Percentiles rank a stretch among this genome's conserved stretches.
phyloP scores from a whole-genome alignment of 2,329 filamentous ascomycete species.

The Pseudocercospora macadamiae region DNA sequence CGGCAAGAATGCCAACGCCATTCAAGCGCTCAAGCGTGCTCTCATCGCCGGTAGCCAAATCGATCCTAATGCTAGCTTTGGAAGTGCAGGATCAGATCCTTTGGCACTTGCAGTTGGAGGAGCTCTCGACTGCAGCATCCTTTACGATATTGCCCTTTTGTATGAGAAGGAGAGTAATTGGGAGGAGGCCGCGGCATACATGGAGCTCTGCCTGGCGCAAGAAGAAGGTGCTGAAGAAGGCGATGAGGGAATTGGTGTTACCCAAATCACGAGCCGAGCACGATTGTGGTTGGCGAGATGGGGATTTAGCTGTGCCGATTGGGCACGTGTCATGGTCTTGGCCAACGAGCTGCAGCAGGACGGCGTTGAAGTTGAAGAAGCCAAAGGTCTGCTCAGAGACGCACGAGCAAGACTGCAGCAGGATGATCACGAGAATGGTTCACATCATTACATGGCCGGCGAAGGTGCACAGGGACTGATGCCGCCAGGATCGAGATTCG shows the following conservation, averaged over 20 bases:
- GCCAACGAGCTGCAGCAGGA: constrained; percentile 93
- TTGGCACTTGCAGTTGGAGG: constrained; percentile 52
- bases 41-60: constrained; percentile 86
- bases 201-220: constrained; percentile 93
- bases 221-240: constrained; percentile 69
- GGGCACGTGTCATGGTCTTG: constrained; percentile 73
- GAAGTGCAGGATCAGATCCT: constrained; percentile 45
- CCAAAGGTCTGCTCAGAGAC: constrained; percentile 88
- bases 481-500: too few relatives aligned
- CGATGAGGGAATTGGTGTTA: constrained; percentile 73
- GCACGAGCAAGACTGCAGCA: constrained; percentile 71
- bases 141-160: constrained; percentile 86
- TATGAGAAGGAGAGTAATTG: constrained; percentile 80
- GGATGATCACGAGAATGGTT: constrained; percentile 18
- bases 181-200: constrained; percentile 84
- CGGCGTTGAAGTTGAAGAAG: constrained; percentile 94
- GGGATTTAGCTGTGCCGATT: constrained; percentile 76
- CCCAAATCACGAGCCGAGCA: constrained; percentile 86
- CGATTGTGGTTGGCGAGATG: constrained; percentile 89
- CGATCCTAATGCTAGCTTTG: constrained; percentile 59
- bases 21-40: constrained; percentile 92
- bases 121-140: constrained; percentile 83
- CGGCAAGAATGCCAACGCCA: constrained; percentile 82
- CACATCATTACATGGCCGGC: too few relatives aligned
- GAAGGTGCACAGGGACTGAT: too few relatives aligned